Evolutionary conservation across 768 basidiomycete species (phyloP).

Genomic region (Mycena venus): DNA sequence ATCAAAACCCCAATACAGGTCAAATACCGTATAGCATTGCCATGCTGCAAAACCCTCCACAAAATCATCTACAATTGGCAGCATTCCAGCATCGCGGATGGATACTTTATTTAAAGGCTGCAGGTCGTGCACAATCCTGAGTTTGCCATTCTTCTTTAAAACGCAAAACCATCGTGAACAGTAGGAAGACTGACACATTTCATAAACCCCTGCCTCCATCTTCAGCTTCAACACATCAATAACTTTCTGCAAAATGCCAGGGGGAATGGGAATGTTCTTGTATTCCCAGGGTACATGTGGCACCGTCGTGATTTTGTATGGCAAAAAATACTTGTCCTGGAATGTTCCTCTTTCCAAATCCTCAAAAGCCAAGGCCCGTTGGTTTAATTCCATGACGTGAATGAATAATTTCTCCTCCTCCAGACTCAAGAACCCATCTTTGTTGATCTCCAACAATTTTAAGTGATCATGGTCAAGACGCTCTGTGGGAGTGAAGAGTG

Average conservation of each 20-base stretch:
- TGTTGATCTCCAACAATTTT: neutral
- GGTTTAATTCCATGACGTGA: neutral
- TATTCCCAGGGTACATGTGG: conserved; percentile 6
- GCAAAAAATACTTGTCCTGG: neutral
- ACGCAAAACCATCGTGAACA: neutral
- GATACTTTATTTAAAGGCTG: conserved; percentile 1
- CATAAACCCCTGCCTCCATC: too few species aligned
- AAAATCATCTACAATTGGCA: conserved; percentile 31
- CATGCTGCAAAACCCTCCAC: conserved; percentile 32
- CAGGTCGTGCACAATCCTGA: neutral
- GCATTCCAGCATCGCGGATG: neutral
- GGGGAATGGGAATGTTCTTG: too few species aligned
- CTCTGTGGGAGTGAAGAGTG: neutral
- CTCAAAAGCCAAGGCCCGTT: neutral
- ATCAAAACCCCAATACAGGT: conserved; percentile 34
- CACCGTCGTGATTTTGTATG: neutral
- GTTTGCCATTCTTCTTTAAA: conserved; percentile 1
- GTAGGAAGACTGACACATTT: too few species aligned
- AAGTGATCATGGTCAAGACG: neutral
- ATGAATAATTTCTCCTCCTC: neutral
- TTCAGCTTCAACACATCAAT: too few species aligned
- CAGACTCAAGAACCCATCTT: neutral
- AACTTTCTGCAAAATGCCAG: too few species aligned
- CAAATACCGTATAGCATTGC: conserved; percentile 26
- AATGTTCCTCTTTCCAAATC: neutral